Conservation (phyloP, 2,329 filamentous ascomycete species). For the Fusarium sp. region DNA sequence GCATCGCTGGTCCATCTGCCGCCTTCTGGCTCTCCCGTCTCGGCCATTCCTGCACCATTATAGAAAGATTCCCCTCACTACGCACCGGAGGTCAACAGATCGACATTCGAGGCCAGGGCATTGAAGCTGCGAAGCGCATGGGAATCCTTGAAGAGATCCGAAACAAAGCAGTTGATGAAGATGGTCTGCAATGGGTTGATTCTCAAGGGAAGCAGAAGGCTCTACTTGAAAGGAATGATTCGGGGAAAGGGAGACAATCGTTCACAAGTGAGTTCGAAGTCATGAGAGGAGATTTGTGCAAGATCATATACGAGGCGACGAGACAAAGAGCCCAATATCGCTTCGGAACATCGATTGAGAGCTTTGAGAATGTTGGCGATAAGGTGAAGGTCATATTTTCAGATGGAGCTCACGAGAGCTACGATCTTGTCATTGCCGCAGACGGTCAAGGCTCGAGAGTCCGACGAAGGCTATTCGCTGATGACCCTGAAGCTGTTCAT, state of each 20-base stretch:
- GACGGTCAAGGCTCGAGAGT: constrained; percentile 28
- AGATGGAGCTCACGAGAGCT: constrained; percentile 7
- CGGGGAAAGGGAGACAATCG: constrained; percentile 55
- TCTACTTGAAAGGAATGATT: constrained; percentile 49
- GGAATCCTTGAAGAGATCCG: constrained; percentile 53
- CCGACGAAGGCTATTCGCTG: constrained; percentile 4
- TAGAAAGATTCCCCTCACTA: constrained; percentile 53
- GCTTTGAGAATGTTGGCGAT: constrained; percentile 12
- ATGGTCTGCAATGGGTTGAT: constrained; percentile 60
- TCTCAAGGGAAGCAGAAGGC: constrained; percentile 50
- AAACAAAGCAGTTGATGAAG: constrained; percentile 55
- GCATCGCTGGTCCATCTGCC: constrained; percentile 57
- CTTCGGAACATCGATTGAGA: constrained; percentile 21
- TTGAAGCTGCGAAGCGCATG: constrained; percentile 52
- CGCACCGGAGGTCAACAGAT: constrained; percentile 57
- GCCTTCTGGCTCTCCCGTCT: constrained; percentile 55
- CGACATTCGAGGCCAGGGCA: constrained; percentile 56
- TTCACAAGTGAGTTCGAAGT: constrained; percentile 69
- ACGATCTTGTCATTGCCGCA: constrained; percentile 26
- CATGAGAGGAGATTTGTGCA: constrained; percentile 66
- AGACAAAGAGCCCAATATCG: constrained; percentile 30
- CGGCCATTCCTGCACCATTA: constrained; percentile 53
- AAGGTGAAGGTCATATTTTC: constrained; percentile 21
- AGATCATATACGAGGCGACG: constrained; percentile 58
- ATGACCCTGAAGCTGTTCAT: constrained; percentile 16